Evolutionary conservation across 495 filamentous ascomycete species (phyloP), one percentile per base, ranked within the genome.

Genomic region (Neurospora sp.): DNA sequence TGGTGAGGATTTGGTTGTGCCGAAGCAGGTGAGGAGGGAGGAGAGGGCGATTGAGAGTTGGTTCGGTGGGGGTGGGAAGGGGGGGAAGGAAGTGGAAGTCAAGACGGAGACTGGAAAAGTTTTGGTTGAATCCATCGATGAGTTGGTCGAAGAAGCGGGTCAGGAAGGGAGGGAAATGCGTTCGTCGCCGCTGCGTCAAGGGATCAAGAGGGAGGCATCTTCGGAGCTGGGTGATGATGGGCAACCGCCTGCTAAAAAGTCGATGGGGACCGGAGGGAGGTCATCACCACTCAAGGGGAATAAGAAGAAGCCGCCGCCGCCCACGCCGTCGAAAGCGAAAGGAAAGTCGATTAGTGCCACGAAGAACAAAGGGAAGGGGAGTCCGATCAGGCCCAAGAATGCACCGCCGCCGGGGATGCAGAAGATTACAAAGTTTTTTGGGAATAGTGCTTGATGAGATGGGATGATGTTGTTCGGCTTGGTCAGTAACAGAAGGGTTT

Each of bases 1-100:
- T 78, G 93, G 90, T 20, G 89, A 91, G 0, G 85, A 83, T 3
- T 97, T 98, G 78, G 87, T 98, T 46, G 83, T 97, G 2, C 94
- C 94, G 0, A 82, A 97, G 59, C 86, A 89, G 75, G 94, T 91
- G 80, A 90, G 86, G 69, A 92, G 94, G 77, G 97, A 97, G 77
- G 97, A 96, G 83, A 88, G 84, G 46, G 96, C 94, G 73, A 98
- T 99, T 79, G 92, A 91, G 16, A 97, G 96, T 78, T 98, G 96
- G 83, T 99, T 99, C 76, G 86, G 86, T 71, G 87, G 82, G 77
- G 86, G 80, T 53, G 72, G 76, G 16, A 20, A n/a, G 46, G 69
- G 35, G 40, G 77, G 72, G 44, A 37, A 71, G 22, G 39, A 18
- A 48, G 71, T 81, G 11, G 71, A 80, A 53, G 72, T 75, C 31